phyloP scores from a whole-genome alignment of 768 basidiomycete species.

The Russula sp. region DNA sequence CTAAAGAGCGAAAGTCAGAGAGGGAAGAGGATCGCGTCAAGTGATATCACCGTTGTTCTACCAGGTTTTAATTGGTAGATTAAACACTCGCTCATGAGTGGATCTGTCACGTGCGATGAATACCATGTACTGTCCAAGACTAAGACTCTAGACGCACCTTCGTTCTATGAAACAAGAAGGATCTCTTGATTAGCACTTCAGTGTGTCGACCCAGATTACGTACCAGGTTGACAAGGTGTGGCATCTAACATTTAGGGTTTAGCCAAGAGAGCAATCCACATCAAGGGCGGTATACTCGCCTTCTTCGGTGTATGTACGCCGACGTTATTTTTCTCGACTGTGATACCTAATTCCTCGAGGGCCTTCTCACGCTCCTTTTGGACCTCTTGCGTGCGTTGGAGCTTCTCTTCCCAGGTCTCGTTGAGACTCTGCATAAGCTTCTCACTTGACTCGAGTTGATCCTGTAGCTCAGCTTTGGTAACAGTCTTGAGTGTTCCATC shows the following conservation, averaged over 20 bases:
- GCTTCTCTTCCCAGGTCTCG: slow-evolving; percentile 95
- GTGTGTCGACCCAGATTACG: slow-evolving; percentile 31
- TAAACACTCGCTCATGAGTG: slow-evolving; percentile 93
- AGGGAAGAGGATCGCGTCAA: slow-evolving; percentile 15
- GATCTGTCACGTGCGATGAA: slow-evolving; percentile 46
- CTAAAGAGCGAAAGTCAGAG: slow-evolving; percentile 34
- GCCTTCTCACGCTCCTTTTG: slow-evolving; percentile 98
- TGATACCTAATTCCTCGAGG: slow-evolving; percentile 94
- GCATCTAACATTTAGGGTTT: slow-evolving; percentile 51
- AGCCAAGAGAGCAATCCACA: neutral
- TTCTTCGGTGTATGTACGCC: slow-evolving; percentile 98
- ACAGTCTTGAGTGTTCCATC: slow-evolving; percentile 93
- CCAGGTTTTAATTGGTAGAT: slow-evolving; percentile 90
- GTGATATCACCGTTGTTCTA: slow-evolving; percentile 54
- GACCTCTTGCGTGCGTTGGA: slow-evolving; percentile 85
- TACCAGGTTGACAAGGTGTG: slow-evolving; percentile 89
- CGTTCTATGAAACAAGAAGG: slow-evolving; percentile 14
- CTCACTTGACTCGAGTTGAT: slow-evolving; percentile 93
- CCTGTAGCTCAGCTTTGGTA: slow-evolving; percentile 94
- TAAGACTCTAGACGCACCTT: slow-evolving; percentile 17
- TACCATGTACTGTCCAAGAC: neutral
- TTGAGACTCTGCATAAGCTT: slow-evolving; percentile 91
- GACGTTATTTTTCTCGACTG: slow-evolving; percentile 92
- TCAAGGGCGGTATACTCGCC: slow-evolving; percentile 30
- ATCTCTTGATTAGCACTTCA: neutral